Evolutionary conservation across 2,329 filamentous ascomycete species (phyloP).

Genomic region (Thelonectria olida): DNA sequence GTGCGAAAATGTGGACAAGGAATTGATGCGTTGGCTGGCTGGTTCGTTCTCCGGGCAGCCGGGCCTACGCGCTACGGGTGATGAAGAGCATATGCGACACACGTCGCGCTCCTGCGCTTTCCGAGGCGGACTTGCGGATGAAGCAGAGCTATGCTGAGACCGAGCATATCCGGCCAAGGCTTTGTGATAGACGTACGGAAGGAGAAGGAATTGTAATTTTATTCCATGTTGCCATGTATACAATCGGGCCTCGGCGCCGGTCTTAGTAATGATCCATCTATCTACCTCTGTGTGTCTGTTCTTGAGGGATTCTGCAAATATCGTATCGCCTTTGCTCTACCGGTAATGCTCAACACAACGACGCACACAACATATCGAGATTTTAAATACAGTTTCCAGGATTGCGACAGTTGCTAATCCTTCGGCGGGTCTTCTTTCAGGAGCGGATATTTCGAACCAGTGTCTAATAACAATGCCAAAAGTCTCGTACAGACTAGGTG

Average conservation of each 20-base stretch:
- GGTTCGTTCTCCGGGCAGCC: slow-evolving; percentile 19
- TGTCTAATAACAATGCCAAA: no score
- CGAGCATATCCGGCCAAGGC: slow-evolving; percentile 38
- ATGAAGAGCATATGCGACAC: slow-evolving; percentile 28
- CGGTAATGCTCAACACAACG: no score
- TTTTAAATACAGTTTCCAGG: no score
- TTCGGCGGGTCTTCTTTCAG: no score
- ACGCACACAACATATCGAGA: no score
- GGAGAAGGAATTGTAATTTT: slow-evolving; percentile 53
- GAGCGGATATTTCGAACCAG: no score
- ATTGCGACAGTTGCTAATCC: no score
- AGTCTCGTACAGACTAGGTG: no score
- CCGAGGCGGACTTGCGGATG: slow-evolving; percentile 27
- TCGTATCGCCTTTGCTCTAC: no score
- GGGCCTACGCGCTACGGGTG: slow-evolving; percentile 20
- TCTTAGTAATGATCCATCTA: slow-evolving; percentile 45
- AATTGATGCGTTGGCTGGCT: slow-evolving; percentile 23
- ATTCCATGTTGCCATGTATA: slow-evolving; percentile 51
- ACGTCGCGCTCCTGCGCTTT: slow-evolving; percentile 23
- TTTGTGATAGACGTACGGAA: slow-evolving; percentile 48
- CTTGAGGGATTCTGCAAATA: no score
- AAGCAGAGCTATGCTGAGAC: slow-evolving; percentile 30
- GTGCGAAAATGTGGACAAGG: slow-evolving; percentile 20
- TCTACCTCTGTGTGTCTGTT: no score
- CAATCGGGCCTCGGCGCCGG: slow-evolving; percentile 41